Evolutionary conservation across 495 filamentous ascomycete genomes (phyloP).

Genomic region (Mytilinidion resinicola): DNA sequence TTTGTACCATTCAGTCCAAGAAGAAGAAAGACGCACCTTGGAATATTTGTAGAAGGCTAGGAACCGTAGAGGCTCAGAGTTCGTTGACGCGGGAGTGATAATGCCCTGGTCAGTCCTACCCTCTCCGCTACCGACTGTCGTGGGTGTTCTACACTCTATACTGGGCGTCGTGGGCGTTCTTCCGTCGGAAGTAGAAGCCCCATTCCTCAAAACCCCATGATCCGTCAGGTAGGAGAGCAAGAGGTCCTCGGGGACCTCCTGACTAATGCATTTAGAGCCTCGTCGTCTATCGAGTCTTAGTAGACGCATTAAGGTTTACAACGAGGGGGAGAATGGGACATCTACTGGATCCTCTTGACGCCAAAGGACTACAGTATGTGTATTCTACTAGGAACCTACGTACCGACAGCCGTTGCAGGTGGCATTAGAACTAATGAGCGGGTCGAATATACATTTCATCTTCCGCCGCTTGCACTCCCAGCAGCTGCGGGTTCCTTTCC

Average conservation of each 20-base stretch:
- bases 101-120: slow-evolving; percentile 4
- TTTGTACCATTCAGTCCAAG: background rate
- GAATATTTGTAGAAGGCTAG: slow-evolving; percentile 5
- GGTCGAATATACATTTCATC: slow-evolving; percentile 15
- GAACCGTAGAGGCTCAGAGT: background rate
- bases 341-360: too few species aligned
- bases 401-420: slow-evolving; percentile 7
- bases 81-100: slow-evolving; percentile 7
- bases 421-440: background rate
- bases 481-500: slow-evolving; percentile 26
- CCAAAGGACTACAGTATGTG: too few species aligned
- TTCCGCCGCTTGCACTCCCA: slow-evolving; percentile 24
- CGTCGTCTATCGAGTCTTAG: too few species aligned
- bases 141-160: background rate
- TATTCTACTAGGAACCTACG: too few species aligned
- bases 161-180: slow-evolving; percentile 1
- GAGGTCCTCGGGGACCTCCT: slow-evolving; percentile 14
- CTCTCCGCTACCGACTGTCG: background rate
- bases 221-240: background rate
- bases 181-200: background rate
- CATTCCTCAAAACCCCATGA: background rate
- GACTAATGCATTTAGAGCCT: slow-evolving; percentile 11
- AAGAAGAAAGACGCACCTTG: background rate
- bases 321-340: too few species aligned
- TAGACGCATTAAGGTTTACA: too few species aligned